phyloP scores from a whole-genome alignment of 164 flowering plant genomes.

The Houttuynia cordata region DNA sequence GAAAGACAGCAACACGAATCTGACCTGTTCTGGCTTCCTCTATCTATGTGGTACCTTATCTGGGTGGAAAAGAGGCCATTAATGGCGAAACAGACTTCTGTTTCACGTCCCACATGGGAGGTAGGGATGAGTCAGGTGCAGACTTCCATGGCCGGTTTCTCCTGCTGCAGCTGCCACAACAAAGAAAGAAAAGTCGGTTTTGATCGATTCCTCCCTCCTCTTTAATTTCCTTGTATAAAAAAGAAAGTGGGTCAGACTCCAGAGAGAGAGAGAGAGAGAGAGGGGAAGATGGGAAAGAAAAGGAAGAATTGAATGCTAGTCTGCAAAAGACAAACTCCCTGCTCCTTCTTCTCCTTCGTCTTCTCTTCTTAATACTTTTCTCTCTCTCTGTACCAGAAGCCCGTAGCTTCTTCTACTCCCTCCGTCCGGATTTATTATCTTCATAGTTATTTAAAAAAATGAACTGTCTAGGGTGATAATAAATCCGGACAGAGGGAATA shows the following conservation, averaged over 20 bases:
- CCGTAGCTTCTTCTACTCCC: neutral
- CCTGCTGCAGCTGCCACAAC: neutral
- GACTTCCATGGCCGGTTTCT: conserved; percentile 10
- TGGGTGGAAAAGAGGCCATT: conserved; percentile 13
- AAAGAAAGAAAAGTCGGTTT: conserved; percentile 19
- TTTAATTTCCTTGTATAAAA: neutral
- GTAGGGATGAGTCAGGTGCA: conserved; percentile 8
- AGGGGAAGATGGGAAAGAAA: neutral
- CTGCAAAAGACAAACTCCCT: conserved; percentile 27
- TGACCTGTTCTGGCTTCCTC: conserved; percentile 9
- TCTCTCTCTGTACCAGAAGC: conserved; percentile 1
- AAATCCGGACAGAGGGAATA: too few relatives aligned
- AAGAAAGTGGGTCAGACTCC: conserved; percentile 1
- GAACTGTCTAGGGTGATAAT: too few relatives aligned
- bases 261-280: neutral
- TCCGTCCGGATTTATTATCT: too few relatives aligned
- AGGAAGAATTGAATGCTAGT: conserved; percentile 30
- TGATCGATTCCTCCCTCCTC: neutral
- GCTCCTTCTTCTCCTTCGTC: neutral
- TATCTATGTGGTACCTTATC: neutral
- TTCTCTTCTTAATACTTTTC: neutral
- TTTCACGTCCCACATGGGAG: conserved; percentile 1
- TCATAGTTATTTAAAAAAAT: too few relatives aligned
- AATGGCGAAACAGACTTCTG: conserved; percentile 23
- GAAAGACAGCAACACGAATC: neutral